A percentile compares a stretch with the other conserved stretches of the same genome.
Evolutionary conservation across 1,284 basidiomycete genomes (phyloP).

Genomic region (Cryptococcus hybrid): DNA sequence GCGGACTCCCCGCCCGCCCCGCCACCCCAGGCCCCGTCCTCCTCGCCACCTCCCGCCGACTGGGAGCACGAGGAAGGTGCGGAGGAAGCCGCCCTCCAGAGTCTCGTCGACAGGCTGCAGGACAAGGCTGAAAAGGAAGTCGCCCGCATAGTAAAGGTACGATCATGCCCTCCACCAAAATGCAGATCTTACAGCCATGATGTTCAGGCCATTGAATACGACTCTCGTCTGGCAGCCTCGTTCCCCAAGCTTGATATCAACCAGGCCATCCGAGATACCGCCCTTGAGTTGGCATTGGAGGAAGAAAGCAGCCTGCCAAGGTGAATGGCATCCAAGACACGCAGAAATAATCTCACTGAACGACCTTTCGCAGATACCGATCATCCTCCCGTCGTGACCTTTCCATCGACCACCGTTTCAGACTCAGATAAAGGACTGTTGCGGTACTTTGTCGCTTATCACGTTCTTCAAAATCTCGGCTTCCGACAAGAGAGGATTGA

Average conservation of each 20-base stretch:
- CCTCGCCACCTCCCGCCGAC: constrained; percentile 1
- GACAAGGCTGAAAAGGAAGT: constrained; percentile 90
- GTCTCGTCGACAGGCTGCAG: constrained; percentile 74
- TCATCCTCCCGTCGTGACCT: background rate
- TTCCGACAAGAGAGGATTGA: constrained; percentile 62
- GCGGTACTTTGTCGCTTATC: constrained; percentile 74
- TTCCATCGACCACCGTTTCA: constrained; percentile 4
- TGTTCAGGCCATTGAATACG: constrained; percentile 72
- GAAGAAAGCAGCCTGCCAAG: constrained; percentile 26
- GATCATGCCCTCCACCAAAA: constrained; percentile 5
- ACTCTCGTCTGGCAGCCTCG: constrained; percentile 69
- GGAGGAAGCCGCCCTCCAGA: constrained; percentile 23
- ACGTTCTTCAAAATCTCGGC: constrained; percentile 78
- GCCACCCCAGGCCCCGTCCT: background rate
- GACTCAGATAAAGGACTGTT: constrained; percentile 65
- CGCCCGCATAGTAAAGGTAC: constrained; percentile 61
- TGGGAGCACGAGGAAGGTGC: constrained; percentile 26
- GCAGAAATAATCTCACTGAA: background rate
- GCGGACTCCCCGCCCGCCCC: background rate
- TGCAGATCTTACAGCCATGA: background rate
- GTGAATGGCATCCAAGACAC: background rate
- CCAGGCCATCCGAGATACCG: constrained; percentile 58
- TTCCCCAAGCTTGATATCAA: constrained; percentile 68
- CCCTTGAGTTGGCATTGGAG: constrained; percentile 51
- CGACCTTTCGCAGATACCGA: background rate